Evolutionary conservation across 1,284 basidiomycete species (phyloP).

Genomic region (Spongispora temasekensis): DNA sequence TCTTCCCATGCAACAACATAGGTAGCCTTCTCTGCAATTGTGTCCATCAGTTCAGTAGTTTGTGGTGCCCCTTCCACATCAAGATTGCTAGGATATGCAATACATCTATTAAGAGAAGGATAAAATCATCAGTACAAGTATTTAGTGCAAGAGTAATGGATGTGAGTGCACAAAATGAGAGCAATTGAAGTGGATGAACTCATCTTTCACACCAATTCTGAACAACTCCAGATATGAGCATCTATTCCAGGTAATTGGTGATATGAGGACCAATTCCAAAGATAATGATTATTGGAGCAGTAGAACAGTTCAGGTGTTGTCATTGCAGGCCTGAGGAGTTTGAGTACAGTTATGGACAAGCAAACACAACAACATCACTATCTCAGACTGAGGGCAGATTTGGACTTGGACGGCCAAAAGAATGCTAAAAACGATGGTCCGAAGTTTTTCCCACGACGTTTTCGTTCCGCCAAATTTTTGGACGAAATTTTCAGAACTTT

Average conservation of each 20-base stretch:
- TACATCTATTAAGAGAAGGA: conserved; percentile 1
- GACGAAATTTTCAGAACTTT: no score
- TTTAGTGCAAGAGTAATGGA: no score
- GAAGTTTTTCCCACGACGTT: no score
- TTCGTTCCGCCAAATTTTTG: no score
- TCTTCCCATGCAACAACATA: neutral
- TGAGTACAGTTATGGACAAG: no score
- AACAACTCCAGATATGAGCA: neutral
- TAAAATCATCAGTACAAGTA: no score
- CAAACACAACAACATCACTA: no score
- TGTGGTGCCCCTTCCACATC: neutral
- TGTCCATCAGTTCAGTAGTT: neutral
- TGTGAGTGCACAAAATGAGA: neutral
- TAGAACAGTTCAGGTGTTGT: neutral
- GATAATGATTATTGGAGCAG: neutral
- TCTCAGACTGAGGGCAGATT: no score
- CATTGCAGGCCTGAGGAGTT: no score
- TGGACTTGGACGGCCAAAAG: no score
- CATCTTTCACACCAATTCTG: neutral
- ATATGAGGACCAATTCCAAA: neutral
- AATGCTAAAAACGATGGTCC: no score
- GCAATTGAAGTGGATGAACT: neutral
- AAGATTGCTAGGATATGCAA: neutral
- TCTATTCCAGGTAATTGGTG: neutral
- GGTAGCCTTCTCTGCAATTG: neutral